These are phyloP conservation scores for Hypholoma fasciculare DNA, from an alignment of 768 basidiomycete genomes.

Conservation along the genomic window DNA sequence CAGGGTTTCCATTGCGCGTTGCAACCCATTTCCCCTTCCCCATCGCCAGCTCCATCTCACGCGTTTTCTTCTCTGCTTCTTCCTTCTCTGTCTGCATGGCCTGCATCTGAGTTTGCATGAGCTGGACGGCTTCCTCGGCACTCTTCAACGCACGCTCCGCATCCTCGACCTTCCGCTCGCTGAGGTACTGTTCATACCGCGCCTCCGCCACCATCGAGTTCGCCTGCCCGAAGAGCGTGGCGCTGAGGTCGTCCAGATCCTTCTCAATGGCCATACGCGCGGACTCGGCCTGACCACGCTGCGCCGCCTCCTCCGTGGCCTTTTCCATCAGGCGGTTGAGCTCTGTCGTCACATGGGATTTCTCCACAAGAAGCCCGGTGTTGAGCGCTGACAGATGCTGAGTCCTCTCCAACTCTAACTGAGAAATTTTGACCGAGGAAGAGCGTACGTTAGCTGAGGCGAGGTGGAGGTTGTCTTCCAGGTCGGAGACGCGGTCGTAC, in stretches of 20 bases:
- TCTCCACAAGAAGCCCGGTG: slow-evolving; percentile 90
- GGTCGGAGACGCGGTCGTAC: slow-evolving; percentile 88
- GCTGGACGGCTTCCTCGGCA: slow-evolving; percentile 84
- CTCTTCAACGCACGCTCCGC: slow-evolving; percentile 76
- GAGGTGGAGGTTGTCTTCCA: slow-evolving; percentile 87
- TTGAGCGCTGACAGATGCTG: slow-evolving; percentile 90
- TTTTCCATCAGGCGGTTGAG: slow-evolving; percentile 92
- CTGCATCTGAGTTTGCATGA: slow-evolving; percentile 88
- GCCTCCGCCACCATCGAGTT: slow-evolving; percentile 99
- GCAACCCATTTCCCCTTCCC: slow-evolving; percentile 74
- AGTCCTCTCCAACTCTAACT: slow-evolving; percentile 82
- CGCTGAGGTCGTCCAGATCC: slow-evolving; percentile 93
- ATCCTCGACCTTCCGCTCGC: slow-evolving; percentile 74
- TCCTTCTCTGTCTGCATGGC: slow-evolving; percentile 67
- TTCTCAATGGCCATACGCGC: slow-evolving; percentile 85
- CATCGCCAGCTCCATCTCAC: slow-evolving; percentile 50
- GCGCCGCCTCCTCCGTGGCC: slow-evolving; percentile 92
- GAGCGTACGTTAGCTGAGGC: slow-evolving; percentile 56
- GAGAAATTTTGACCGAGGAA: slow-evolving; percentile 66
- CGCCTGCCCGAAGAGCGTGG: slow-evolving; percentile 86
- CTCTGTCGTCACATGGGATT: slow-evolving; percentile 85
- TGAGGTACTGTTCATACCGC: slow-evolving; percentile 59
- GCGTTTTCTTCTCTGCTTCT: slow-evolving; percentile 50
- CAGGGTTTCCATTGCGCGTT: slow-evolving; percentile 29
- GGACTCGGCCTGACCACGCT: slow-evolving; percentile 86